phyloP scores from a whole-genome alignment of 306 rosid genomes.

The Cicer chorassanicum region DNA sequence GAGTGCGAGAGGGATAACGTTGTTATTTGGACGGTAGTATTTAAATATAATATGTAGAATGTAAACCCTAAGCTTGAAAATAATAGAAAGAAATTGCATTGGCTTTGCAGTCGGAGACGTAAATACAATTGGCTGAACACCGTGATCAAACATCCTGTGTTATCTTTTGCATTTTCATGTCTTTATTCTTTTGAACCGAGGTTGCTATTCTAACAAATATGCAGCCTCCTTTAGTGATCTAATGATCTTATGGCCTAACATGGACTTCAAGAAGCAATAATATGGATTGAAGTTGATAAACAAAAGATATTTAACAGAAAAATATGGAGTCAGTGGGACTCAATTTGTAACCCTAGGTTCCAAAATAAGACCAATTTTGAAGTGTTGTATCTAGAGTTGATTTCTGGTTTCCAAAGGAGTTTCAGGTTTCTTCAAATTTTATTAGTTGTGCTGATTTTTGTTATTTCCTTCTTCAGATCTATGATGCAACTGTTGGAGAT shows the following conservation, averaged over 20 bases:
- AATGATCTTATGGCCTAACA: conserved; percentile 4
- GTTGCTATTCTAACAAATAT: background rate
- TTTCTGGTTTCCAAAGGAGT: conserved; percentile 31
- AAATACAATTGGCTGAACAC: too few relatives aligned
- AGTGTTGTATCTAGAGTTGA: background rate
- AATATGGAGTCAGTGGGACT: background rate
- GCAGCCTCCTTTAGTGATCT: conserved; percentile 19
- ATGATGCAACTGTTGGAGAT: conserved; percentile 95
- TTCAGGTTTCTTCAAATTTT: conserved; percentile 20
- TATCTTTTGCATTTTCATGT: too few relatives aligned
- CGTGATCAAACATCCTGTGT: too few relatives aligned
- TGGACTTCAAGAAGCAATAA: conserved; percentile 7
- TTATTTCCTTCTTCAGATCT: conserved; percentile 59
- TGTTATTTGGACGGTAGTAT: too few relatives aligned
- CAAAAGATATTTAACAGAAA: background rate
- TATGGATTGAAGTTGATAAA: conserved; percentile 11
- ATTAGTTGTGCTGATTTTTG: conserved; percentile 35
- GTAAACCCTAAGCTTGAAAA: too few relatives aligned
- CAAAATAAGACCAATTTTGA: background rate
- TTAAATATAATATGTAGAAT: too few relatives aligned
- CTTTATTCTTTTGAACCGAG: too few relatives aligned
- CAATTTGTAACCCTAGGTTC: too few relatives aligned
- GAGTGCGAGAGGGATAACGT: too few relatives aligned
- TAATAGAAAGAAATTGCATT: too few relatives aligned
- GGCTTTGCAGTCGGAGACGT: too few relatives aligned